A percentile compares a stretch with the other conserved stretches of the same genome.
Conservation (phyloP, 2,329 filamentous ascomycete genomes). For the Tolypocladium tundrense region DNA sequence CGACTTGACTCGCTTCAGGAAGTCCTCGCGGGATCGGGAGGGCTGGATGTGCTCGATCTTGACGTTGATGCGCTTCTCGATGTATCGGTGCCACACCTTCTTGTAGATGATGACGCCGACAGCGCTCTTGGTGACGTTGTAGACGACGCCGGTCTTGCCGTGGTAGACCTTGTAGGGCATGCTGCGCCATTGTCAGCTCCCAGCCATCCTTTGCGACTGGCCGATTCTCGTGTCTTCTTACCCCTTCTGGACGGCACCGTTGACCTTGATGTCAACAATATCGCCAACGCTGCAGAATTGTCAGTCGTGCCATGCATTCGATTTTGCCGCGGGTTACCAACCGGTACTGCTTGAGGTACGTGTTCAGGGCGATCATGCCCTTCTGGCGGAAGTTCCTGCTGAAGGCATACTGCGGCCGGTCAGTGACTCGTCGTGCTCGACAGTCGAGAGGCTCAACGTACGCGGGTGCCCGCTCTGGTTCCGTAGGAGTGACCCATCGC, state of each 20-base stretch:
- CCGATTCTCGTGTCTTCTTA: slow-evolving; percentile 35
- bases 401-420: slow-evolving; percentile 65
- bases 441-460: slow-evolving; percentile 34
- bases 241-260: slow-evolving; percentile 98
- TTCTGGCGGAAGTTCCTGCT: slow-evolving; percentile 89
- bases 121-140: slow-evolving; percentile 98
- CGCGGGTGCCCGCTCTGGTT: slow-evolving; percentile 78
- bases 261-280: slow-evolving; percentile 97
- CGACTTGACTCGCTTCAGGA: slow-evolving; percentile 90
- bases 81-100: slow-evolving; percentile 98
- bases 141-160: slow-evolving; percentile 96
- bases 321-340: slow-evolving; percentile 23
- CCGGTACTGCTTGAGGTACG: slow-evolving; percentile 92
- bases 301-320: slow-evolving; percentile 26
- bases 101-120: slow-evolving; percentile 99
- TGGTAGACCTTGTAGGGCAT: slow-evolving; percentile 99
- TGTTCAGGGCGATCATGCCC: slow-evolving; percentile 86
- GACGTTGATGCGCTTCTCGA: slow-evolving; percentile 99
- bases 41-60: slow-evolving; percentile 93
- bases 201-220: neutral
- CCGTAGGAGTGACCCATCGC: slow-evolving; percentile 80
- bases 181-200: slow-evolving; percentile 41
- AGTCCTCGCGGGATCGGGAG: slow-evolving; percentile 93
- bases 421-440: slow-evolving; percentile 17
- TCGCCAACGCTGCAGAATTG: slow-evolving; percentile 68